Conservation (phyloP, 257 asterid genomes). For the Pogostemon cablin region DNA sequence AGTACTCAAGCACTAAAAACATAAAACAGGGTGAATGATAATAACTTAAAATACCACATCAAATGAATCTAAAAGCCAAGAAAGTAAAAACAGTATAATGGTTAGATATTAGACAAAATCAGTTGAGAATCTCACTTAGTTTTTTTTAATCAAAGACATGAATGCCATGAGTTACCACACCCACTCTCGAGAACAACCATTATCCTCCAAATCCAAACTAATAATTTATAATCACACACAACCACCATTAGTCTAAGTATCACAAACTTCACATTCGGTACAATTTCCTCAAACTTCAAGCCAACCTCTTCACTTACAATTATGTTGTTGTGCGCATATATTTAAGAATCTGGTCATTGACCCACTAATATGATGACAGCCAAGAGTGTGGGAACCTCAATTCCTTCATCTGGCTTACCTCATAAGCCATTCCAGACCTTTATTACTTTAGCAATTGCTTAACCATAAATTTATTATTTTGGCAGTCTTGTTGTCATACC, state of each 20-base stretch:
- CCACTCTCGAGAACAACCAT: too few species aligned
- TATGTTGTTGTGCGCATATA: constrained; percentile 74
- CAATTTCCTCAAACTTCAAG: constrained; percentile 58
- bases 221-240: too few species aligned
- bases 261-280: constrained; percentile 58
- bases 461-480: constrained; percentile 63
- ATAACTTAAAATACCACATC: too few species aligned
- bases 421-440: constrained; percentile 66
- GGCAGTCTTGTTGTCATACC: constrained; percentile 44
- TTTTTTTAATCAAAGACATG: constrained; percentile 8
- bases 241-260: constrained; percentile 38
- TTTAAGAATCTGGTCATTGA: constrained; percentile 69
- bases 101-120: constrained; percentile 2
- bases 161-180: too few species aligned
- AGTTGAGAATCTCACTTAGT: neutral
- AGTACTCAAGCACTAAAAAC: too few species aligned
- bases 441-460: constrained; percentile 63
- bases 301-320: constrained; percentile 89
- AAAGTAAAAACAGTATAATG: constrained; percentile 3
- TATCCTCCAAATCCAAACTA: too few species aligned
- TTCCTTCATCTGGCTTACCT: constrained; percentile 66
- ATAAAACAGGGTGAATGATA: too few species aligned
- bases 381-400: constrained; percentile 67
- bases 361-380: constrained; percentile 80
- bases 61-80: neutral